Evolutionary conservation across 768 basidiomycete species (phyloP), one percentile per base, ranked within the genome.

Genomic region (Lactifluus hygrophoroides): DNA sequence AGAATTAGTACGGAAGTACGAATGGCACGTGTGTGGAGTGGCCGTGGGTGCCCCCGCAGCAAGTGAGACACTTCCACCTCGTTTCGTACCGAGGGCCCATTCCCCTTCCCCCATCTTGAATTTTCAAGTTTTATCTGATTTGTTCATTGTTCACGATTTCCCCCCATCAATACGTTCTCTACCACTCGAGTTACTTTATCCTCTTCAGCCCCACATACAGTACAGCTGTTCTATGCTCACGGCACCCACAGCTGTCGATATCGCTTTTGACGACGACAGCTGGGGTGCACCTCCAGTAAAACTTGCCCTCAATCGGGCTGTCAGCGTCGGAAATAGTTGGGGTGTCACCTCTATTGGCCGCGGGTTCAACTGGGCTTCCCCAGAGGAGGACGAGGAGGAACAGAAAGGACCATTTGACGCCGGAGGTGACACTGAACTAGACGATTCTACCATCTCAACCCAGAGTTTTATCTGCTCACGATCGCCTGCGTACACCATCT

Each of bases 301-400:
- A 56, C 58, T 66, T 38, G 66, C 64, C 52, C 76, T 85, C 19
- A 82, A 84, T 71, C 75, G 80, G 58, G 73, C 84, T 7, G 78
- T 86, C 40, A 86, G 84, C 58, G 82, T 86, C 53, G 81, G 84
- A 32, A 81, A 82, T 61, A 90, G 88, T 71, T 92, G 88, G 87
- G 86, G 85, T 7, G 88, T 92, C 60, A 91, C 90, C 19, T 88
- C 82, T 37, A 85, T 91, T 47, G 90, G 90, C 11, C 81, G 86
- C 47, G 90, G 90, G 17, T 90, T 89, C 67, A 76, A 88, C 70
- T 90, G 89, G 86, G 44, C n/a, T 13, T 40, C 51, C 32, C 72
- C 71, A 32, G 32, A 32, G 32, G 32, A 71, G 50, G 69, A 72
- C 43, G 75, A 75, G 35, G 68, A 71, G 21, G 65, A 70, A 28